Evolutionary conservation across 257 asterid genomes (phyloP), one percentile per base, ranked within the genome.

Genomic region (Ballota nigra): DNA sequence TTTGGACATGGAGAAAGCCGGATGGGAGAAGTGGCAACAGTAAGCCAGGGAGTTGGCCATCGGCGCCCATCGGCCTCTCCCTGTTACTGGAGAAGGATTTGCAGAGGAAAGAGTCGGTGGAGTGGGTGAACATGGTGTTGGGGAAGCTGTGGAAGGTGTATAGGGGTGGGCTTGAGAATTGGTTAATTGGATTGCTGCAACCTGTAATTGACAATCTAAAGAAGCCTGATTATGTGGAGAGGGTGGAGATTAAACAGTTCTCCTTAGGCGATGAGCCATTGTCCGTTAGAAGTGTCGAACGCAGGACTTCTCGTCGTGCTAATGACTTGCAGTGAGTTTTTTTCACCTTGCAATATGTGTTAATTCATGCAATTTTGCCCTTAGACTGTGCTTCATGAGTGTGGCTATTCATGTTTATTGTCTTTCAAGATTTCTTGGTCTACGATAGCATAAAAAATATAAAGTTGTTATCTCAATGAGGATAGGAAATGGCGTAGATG

Each of bases 91-190:
- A 90, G 77, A 90, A 83, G 83, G 97, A 90, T 83, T 85, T 88
- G 82, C 92, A 86, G 84, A 85, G 96, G 86, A 90, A 90, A 62
- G 97, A 90, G 60, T 88, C 96, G 2, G 97, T 90, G 26, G 97
- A 90, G 78, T 90, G 97, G 97, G 97, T 90, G 38, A 90, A 90
- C 61, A 90, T 90, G 97, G 97, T 90, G 83, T 75, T 90, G 81
- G 91, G 92, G 72, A 90, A 90, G 85, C 78, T 90, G 75, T 90
- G 97, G 97, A 90, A 90, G 77, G 97, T 90, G 2, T 90, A 90
- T 31, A 85, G 86, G 71, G 82, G 79, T 62, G 90, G 87, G 23
- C 72, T 90, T 68, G 97, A 90, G 87, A 86, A 86, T 78, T 90
- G 97, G 96, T 53, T 90, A n/a, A 85, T 86, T 71, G 97, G 96